Evolutionary conservation across 345 rosid genomes (phyloP), one percentile per base, ranked within the genome.

Genomic region (Adansonia digitata): DNA sequence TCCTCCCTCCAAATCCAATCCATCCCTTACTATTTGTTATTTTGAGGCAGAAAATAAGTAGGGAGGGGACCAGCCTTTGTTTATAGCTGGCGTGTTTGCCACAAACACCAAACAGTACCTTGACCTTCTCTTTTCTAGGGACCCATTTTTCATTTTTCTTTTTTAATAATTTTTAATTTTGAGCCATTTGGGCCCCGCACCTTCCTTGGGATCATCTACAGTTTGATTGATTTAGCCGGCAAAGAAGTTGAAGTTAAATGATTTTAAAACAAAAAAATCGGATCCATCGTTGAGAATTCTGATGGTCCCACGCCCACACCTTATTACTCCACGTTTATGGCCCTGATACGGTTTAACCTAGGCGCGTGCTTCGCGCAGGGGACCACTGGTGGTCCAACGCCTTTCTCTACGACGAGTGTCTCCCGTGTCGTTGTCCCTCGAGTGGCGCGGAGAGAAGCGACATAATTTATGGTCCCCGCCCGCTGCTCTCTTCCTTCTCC

Each of bases 161-260:
- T 22, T 24, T 24, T 3, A 51, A 1, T 51, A n/a, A 17, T 49
- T 37, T 46, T 37, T 20, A 5, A 26, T 29, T 27, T 29, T 1
- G 10, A 12, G 0, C 9, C 15, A 46, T 1, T 69, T 48, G 74
- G 82, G 79, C 29, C 85, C 88, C 82, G 63, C 49, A 31, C 5
- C 27, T n/a, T 35, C 10, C 22, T n/a, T 20, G 77, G 85, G 86
- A 80, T 84, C 85, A 74, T 63, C 60, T 66, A 53, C 75, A 64
- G 61, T 66, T 62, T 56, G 73, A 75, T 85, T 72, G 74, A 81
- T 87, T 85, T 75, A 86, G 94, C 91, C 94, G 97, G 94, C 97
- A 56, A 26, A 53, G 82, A 82, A 85, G 37, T 14, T 56, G 31
- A 22, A 11, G 35, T 14, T 56, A 13, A 57, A 59, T 59, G 39